Conservation (phyloP, 1,139 yeast genomes). For the Magnusiomyces sp. region DNA sequence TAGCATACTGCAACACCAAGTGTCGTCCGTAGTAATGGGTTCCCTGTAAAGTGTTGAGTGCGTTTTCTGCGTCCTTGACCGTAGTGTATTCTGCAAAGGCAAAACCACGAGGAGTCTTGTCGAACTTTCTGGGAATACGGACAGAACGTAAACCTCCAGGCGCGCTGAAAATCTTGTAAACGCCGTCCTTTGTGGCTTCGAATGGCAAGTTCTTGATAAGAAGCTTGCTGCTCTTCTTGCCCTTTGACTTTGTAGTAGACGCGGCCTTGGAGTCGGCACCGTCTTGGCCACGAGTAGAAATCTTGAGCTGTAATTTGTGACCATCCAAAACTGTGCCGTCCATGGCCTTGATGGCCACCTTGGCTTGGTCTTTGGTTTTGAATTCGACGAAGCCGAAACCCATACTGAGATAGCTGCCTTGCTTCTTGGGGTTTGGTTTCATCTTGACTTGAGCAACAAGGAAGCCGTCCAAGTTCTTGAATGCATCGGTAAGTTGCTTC, state of each 20-base stretch:
- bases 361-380: constrained; percentile 67
- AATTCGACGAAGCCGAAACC: constrained; percentile 97
- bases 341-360: constrained; percentile 60
- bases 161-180: constrained; percentile 81
- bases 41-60: constrained; percentile 91
- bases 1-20: constrained; percentile 90
- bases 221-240: constrained; percentile 45
- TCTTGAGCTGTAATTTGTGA: constrained; percentile 78
- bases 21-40: constrained; percentile 96
- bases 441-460: constrained; percentile 76
- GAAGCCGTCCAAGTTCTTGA: constrained; percentile 64
- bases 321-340: constrained; percentile 82
- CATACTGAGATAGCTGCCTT: constrained; percentile 68
- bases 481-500: constrained; percentile 47
- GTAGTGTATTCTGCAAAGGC: constrained; percentile 91
- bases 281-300: constrained; percentile 61
- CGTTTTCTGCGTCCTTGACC: constrained; percentile 87
- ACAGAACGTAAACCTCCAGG: constrained; percentile 93
- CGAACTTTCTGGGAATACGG: constrained; percentile 93
- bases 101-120: constrained; percentile 92
- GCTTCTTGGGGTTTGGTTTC: constrained; percentile 76
- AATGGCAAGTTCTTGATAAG: constrained; percentile 95
- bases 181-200: constrained; percentile 89
- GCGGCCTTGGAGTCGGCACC: neutral
- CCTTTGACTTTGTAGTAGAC: neutral